Conservation (phyloP, 768 basidiomycete species). For the Pisolithus albus region DNA sequence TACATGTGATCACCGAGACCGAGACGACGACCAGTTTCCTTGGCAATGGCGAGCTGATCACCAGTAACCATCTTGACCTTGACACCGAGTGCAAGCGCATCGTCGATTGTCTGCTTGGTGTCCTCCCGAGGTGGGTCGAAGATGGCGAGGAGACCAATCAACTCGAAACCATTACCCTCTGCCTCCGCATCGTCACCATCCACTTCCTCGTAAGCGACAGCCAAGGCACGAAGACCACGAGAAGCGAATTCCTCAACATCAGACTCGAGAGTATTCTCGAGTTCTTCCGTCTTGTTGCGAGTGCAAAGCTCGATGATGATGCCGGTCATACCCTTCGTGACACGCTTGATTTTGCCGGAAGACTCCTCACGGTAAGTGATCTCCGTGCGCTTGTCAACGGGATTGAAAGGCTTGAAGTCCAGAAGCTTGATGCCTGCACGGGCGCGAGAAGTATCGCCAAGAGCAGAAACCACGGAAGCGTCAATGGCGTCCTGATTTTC, state of each 20-base stretch:
- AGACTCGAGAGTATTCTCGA: conserved; percentile 85
- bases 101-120: conserved; percentile 98
- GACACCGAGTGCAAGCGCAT: conserved; percentile 92
- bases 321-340: conserved; percentile 99
- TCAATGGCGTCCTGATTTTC: conserved; percentile 99
- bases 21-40: conserved; percentile 97
- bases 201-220: conserved; percentile 92
- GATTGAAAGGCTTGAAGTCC: conserved; percentile 99
- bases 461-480: conserved; percentile 71
- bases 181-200: conserved; percentile 75
- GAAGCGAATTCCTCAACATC: conserved; percentile 95
- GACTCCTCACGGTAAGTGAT: conserved; percentile 95
- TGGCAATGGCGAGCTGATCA: conserved; percentile 98
- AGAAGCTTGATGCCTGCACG: conserved; percentile 92
- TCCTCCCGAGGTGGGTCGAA: conserved; percentile 97
- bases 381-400: conserved; percentile 98
- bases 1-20: conserved; percentile 99
- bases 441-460: conserved; percentile 66
- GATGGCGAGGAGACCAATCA: conserved; percentile 94
- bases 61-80: conserved; percentile 99
- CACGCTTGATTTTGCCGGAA: conserved; percentile 94
- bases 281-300: conserved; percentile 91
- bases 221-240: conserved; percentile 94
- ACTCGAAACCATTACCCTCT: conserved; percentile 94
- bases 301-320: conserved; percentile 96